Base-by-base conservation (phyloP, 2,329 filamentous ascomycete species). In the Zalaria sp. region DNA sequence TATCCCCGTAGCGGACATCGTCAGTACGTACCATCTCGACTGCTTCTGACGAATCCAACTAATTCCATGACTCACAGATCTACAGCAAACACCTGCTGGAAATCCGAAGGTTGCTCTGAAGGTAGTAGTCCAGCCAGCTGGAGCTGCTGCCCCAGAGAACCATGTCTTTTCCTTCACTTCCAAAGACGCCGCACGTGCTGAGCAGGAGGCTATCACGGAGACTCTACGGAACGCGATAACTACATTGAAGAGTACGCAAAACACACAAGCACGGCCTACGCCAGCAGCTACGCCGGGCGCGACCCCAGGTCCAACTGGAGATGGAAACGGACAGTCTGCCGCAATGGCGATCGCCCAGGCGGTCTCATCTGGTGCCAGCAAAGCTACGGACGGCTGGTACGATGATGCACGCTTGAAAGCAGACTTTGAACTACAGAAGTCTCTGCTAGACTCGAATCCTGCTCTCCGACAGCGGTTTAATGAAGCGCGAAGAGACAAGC, bases 111-210 rank as follows among this genome's bases (percentile, higher is more conserved):
- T 93, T 41, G 94, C 94, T 72, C 73, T 96, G 45, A 94, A 91
- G 61, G 81, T 98, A 42, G 84, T 95, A 52, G 82, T 82, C 47
- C 82, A 87, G 57, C 63, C 75, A 35, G 63, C 75, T 28, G 66
- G 67, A 37, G 67, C 68, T 26, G 60, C 68, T 27, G 75, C 81
- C 39, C 67, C 83, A 11, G 73, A 79, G 37, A 75, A 79, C 42
- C 85, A 93, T 57, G 76, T 89, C 38, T 95, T 98, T 60, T 81
- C 83, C 49, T 96, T 98, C 64, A 93, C 86, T 44, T 86, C 86
- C 3, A 62, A 75, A 8, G 66, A 73, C 25, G 75, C 83, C 50
- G 84, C 89, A 37, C 79, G 89, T 49, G 68, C 75, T 28, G 87
- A 98, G 62, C 88, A 91, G 43, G 86, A 91, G 54, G 73, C 75